These are phyloP conservation scores for Ogataea methylovora DNA, from an alignment of 805 yeast species.

Conservation along the genomic window DNA sequence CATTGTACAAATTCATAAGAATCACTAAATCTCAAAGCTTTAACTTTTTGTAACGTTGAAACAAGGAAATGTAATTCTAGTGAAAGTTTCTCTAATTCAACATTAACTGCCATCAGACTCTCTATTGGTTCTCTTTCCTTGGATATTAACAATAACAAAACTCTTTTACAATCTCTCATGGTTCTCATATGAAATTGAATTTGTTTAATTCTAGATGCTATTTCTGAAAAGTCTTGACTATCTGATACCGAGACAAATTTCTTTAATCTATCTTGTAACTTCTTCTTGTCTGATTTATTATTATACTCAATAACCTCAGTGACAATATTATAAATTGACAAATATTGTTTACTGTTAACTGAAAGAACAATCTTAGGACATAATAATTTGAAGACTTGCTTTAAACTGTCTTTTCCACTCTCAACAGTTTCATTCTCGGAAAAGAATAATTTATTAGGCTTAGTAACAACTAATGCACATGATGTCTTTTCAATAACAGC, in stretches of 20 bases:
- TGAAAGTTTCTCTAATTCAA: conserved; percentile 20
- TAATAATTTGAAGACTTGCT: conserved; percentile 15
- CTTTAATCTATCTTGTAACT: conserved; percentile 31
- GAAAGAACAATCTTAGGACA: conserved; percentile 43
- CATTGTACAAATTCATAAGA: conserved; percentile 42
- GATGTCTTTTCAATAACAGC: conserved; percentile 47
- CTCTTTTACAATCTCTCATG: conserved; percentile 15
- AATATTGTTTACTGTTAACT: conserved; percentile 52
- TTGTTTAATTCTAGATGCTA: conserved; percentile 9
- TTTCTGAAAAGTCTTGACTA: conserved; percentile 15
- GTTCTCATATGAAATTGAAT: conserved; percentile 18
- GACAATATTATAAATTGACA: conserved; percentile 40
- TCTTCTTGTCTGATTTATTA: conserved; percentile 28
- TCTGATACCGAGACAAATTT: conserved; percentile 21
- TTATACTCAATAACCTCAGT: conserved; percentile 33
- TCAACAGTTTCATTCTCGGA: conserved; percentile 19
- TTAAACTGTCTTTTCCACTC: conserved; percentile 10
- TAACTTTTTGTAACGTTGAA: conserved; percentile 19
- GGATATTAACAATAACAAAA: background rate
- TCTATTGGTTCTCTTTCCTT: conserved; percentile 2
- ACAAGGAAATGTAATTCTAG: conserved; percentile 19
- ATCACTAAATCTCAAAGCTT: conserved; percentile 17
- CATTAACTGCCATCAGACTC: conserved; percentile 11
- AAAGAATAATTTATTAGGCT: conserved; percentile 46
- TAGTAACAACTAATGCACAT: conserved; percentile 37